Evolutionary conservation across 1,284 basidiomycete genomes (phyloP), one percentile per base, ranked within the genome.

Genomic region (Crucibulum parvulum): DNA sequence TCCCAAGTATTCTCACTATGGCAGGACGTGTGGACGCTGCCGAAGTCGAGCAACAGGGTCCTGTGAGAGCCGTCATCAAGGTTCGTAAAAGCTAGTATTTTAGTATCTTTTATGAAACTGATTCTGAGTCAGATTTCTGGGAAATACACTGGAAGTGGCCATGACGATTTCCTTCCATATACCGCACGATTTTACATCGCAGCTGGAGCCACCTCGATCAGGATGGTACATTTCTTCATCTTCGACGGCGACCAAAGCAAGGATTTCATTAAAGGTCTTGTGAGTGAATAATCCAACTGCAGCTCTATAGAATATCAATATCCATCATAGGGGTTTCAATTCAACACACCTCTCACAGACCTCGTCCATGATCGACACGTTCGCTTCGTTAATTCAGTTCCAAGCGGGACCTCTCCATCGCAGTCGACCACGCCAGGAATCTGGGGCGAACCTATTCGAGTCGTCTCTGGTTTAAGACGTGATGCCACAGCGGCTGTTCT

Each of bases 41-140:
- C 7, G 68, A 63, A 10, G 73, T 80, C 0, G 79, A 81, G 58
- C 78, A 80, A 57, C 69, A 65, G 50, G 78, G 78, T 1, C 78
- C 78, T n/a, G 78, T 80, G n/a, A 69, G 78, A 2, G 79, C 74
- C 15, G 77, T 80, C 7, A 72, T 81, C 47, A 81, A 81, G 69
- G 78, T 76, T 37, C 7, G 55, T 35, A 18, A 37, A 7, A 18
- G 37, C 16, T 51, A 16, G 13, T 24, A 35, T 7, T 41, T n/a
- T 37, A 34, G 18, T 50, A 8, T 35, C 37, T 18, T 16, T 18
- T 16, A 16, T 43, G 39, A 46, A 31, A 31, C 24, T 53, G n/a
- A 52, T n/a, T 37, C 15, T 59, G 48, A n/a, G 24, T 6, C 53
- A 79, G 78, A 69, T 77, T 7, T 76, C 78, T 10, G 79, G 79